Conservation (phyloP, 2,329 filamentous ascomycete genomes). For the Talaromyces atroroseus region DNA sequence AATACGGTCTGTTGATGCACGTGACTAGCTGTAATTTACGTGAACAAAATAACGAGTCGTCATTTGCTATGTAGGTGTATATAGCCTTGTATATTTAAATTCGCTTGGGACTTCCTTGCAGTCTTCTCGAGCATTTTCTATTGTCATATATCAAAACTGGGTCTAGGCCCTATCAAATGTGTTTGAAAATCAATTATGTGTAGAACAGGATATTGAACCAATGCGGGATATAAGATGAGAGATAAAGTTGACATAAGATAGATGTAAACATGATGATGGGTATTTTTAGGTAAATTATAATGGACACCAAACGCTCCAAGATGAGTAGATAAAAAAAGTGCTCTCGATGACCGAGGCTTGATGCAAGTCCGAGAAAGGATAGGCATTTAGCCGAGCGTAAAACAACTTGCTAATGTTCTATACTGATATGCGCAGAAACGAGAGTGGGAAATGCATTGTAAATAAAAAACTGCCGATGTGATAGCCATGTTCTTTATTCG, state of each 20-base stretch:
- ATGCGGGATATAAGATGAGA: constrained; percentile 10
- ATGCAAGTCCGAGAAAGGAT: not conserved
- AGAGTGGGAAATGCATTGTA: not conserved
- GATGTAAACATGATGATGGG: constrained; percentile 3
- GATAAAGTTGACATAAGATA: not conserved
- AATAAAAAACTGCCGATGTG: not conserved
- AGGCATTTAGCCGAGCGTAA: not conserved
- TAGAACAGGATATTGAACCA: not conserved
- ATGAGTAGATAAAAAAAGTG: not conserved
- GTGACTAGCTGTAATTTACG: too few relatives aligned
- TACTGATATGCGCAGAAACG: not conserved
- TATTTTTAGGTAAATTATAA: not conserved
- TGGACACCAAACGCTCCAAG: constrained; percentile 4
- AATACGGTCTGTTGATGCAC: too few relatives aligned
- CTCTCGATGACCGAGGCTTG: not conserved
- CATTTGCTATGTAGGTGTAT: too few relatives aligned
- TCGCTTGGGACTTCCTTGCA: too few relatives aligned
- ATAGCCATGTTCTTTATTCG: constrained; percentile 24
- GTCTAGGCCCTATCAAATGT: not conserved
- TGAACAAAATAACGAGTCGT: too few relatives aligned
- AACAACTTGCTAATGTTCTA: not conserved
- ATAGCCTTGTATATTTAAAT: too few relatives aligned
- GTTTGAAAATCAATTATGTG: not conserved
- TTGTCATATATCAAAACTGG: not conserved
- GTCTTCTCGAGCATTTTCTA: too few relatives aligned